Base-by-base conservation (phyloP, 495 filamentous ascomycete genomes). In the Neurospora sp. region DNA sequence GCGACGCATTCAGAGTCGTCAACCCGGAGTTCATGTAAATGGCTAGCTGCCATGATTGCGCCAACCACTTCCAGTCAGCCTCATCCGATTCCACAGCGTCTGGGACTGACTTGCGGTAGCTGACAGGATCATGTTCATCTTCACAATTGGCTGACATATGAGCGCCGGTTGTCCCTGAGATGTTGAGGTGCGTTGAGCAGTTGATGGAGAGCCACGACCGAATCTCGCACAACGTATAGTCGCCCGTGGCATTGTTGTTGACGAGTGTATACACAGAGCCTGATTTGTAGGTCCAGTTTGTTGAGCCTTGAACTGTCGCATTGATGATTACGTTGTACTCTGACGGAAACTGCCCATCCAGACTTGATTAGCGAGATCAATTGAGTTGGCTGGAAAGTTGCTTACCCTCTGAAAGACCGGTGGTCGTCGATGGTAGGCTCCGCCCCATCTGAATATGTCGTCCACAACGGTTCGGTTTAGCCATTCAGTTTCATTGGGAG, bases 261-360 rank as follows among this genome's bases (percentile, higher is more conserved):
- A 86, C 90, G 2, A 94, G 83, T 0, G 93, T 48, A 75, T 93
- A 94, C 0, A 93, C 80, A 0, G 88, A 79, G 70, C 89, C 83
- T 8, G 84, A 77, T 16, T 75, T 76, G 70, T 73, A 59, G 22
- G 17, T 40, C 75, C 84, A 12, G 48, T 59, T 12, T 3, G 7
- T 65, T 65, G 53, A 65, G 14, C 48, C 16, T 35, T n/a, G 16
- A 1, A 74, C 69, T 1, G 74, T 74, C 0, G 84, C 85, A 70
- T 92, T 91, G 72, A 88, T 78, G 42, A 94, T 83, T 1, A 91
- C 91, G 78, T 94, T 93, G 81, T 85, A 89, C 2, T 85, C 77
- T 8, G 78, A 74, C 0, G 91, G 92, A 14, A 83, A 83, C 74
- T 87, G 42, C 20, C 22, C 44, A 40, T 1, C 8, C 53, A 27